Percentiles rank a stretch among this genome's conserved stretches.
Conservation (phyloP, 257 asterid genomes). For the Haberlea rhodopensis region DNA sequence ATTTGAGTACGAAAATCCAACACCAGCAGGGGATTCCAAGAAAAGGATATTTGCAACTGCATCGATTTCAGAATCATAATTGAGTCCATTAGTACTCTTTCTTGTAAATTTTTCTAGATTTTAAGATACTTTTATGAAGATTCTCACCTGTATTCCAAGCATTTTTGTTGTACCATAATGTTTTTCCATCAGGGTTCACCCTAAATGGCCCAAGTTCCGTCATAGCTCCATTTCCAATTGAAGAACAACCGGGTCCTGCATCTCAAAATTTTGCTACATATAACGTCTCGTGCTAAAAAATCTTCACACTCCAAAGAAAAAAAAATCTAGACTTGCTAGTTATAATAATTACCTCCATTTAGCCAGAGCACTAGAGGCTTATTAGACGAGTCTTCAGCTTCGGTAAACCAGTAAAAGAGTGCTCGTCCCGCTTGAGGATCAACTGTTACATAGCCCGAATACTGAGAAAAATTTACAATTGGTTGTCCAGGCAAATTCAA, state of each 20-base stretch:
- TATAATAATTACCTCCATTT: constrained; percentile 28
- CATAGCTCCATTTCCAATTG: constrained; percentile 33
- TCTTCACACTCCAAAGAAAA: background rate
- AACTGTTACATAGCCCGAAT: constrained; percentile 29
- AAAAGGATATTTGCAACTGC: constrained; percentile 39
- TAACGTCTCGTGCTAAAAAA: background rate
- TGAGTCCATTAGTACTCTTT: background rate
- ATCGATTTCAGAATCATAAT: background rate
- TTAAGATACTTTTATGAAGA: background rate
- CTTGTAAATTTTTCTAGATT: no score
- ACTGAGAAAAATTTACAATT: constrained; percentile 13
- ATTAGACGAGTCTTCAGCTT: constrained; percentile 21
- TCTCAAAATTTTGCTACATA: background rate
- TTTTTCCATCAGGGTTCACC: constrained; percentile 27
- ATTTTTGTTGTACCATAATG: constrained; percentile 28
- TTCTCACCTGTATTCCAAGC: constrained; percentile 36
- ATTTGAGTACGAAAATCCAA: constrained; percentile 38
- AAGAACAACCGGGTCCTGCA: constrained; percentile 46
- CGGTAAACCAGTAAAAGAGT: constrained; percentile 25
- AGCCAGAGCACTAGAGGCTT: constrained; percentile 35
- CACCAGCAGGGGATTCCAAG: constrained; percentile 37
- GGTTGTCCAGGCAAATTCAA: constrained; percentile 21
- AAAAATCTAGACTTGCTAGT: background rate
- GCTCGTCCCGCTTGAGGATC: constrained; percentile 30
- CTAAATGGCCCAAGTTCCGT: background rate